These are phyloP conservation scores for Priceomyces fermenticarens DNA, from an alignment of 805 yeast genomes.

Conservation along the genomic window DNA sequence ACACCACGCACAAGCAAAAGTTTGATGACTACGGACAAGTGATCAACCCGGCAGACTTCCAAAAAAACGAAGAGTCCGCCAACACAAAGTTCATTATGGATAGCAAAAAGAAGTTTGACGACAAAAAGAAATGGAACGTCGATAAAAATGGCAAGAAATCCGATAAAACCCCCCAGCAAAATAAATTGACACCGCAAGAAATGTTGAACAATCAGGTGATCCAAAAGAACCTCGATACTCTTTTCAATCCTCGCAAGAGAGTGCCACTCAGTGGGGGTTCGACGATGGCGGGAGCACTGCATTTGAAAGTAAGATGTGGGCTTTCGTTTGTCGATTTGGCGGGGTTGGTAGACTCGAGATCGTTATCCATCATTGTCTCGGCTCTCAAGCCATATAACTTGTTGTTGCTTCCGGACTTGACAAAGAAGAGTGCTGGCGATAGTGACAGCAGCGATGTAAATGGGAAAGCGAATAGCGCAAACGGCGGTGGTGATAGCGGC, in stretches of 20 bases:
- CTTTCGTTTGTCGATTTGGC: slow-evolving; percentile 75
- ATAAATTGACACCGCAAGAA: slow-evolving; percentile 42
- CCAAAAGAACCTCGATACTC: slow-evolving; percentile 44
- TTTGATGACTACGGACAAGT: slow-evolving; percentile 87
- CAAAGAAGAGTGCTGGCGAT: slow-evolving; percentile 14
- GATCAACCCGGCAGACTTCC: slow-evolving; percentile 64
- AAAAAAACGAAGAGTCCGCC: slow-evolving; percentile 49
- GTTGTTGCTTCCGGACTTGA: slow-evolving; percentile 50
- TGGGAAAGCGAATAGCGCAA: too few relatives aligned
- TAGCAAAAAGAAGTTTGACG: slow-evolving; percentile 37
- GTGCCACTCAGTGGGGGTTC: slow-evolving; percentile 20
- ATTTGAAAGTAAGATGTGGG: slow-evolving; percentile 62
- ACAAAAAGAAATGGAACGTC: slow-evolving; percentile 24
- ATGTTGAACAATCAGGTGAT: slow-evolving; percentile 38
- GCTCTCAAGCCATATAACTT: slow-evolving; percentile 75
- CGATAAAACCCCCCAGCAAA: slow-evolving; percentile 18
- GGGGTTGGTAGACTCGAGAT: slow-evolving; percentile 81
- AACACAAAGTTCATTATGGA: slow-evolving; percentile 34
- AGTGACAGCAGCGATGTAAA: slow-evolving; percentile 24
- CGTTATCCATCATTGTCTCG: slow-evolving; percentile 73
- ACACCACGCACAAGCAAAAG: slow-evolving; percentile 46
- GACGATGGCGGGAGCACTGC: slow-evolving; percentile 14
- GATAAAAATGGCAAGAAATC: slow-evolving; percentile 15
- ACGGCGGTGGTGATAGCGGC: too few relatives aligned
- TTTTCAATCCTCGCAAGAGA: slow-evolving; percentile 51